Conservation (phyloP, 1,284 basidiomycete species). For the Rhodotorula sp. region DNA sequence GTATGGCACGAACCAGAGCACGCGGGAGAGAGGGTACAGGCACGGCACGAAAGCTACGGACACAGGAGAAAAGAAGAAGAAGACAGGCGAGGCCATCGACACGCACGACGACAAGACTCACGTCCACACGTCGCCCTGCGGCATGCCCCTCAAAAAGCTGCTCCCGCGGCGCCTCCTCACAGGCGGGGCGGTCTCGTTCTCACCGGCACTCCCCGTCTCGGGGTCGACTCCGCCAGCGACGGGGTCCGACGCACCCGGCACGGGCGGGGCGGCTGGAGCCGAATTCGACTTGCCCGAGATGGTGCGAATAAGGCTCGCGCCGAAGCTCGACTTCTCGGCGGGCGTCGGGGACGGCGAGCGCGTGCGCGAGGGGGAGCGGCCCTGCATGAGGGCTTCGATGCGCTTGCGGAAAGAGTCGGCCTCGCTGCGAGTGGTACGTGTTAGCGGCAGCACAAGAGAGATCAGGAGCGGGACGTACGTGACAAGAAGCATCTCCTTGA, state of each 20-base stretch:
- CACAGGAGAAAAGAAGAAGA: too few relatives aligned
- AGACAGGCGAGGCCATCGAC: too few relatives aligned
- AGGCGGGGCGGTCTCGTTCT: not conserved
- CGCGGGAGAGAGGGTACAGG: not conserved
- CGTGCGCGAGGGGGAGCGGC: not conserved
- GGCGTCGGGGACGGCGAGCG: not conserved
- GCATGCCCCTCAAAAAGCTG: not conserved
- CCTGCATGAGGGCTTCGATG: not conserved
- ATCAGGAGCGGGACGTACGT: conserved; percentile 1
- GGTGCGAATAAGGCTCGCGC: conserved; percentile 5
- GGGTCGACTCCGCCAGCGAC: not conserved
- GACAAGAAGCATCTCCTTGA: conserved; percentile 21
- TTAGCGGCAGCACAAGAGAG: too few relatives aligned
- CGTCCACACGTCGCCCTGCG: conserved; percentile 5
- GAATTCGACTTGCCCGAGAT: conserved; percentile 1
- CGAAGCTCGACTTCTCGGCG: not conserved
- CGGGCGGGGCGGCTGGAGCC: not conserved
- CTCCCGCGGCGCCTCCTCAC: conserved; percentile 1
- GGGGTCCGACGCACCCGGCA: not conserved
- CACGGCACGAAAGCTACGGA: not conserved
- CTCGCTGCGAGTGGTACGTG: not conserved
- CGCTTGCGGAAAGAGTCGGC: conserved; percentile 12
- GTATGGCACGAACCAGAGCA: not conserved
- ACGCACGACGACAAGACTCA: not conserved
- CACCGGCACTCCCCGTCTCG: not conserved